Conservation (phyloP, 2,329 filamentous ascomycete species). For the Nothophaeocryptopus gaeumannii region DNA sequence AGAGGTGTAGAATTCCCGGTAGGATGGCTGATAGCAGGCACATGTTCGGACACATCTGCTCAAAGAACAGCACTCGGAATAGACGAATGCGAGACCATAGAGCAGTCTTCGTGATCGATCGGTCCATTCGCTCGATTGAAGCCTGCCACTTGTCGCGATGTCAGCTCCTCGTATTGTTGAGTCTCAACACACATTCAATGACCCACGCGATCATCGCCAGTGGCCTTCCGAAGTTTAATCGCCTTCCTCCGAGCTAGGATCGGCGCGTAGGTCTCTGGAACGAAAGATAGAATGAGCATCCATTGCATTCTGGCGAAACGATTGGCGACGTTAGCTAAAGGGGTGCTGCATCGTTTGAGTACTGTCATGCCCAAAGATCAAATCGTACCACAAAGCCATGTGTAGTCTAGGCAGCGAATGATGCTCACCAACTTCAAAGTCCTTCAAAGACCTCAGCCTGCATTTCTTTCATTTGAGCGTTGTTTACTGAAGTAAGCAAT, state of each 20-base stretch:
- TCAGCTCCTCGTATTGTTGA: constrained; percentile 78
- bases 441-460: too few species aligned
- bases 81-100: constrained; percentile 59
- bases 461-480: too few species aligned
- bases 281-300: constrained; percentile 63
- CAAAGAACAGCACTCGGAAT: constrained; percentile 70
- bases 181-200: constrained; percentile 66
- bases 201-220: constrained; percentile 62
- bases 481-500: too few species aligned
- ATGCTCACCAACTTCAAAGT: too few species aligned
- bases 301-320: constrained; percentile 56
- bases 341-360: too few species aligned
- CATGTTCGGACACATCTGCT: constrained; percentile 77
- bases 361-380: too few species aligned
- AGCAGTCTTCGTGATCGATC: constrained; percentile 59
- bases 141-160: constrained; percentile 70
- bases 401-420: too few species aligned
- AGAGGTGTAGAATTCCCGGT: constrained; percentile 84
- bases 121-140: constrained; percentile 69
- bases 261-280: constrained; percentile 78
- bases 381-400: too few species aligned
- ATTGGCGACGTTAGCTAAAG: too few species aligned
- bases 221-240: constrained; percentile 64
- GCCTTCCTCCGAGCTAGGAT: constrained; percentile 76
- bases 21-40: constrained; percentile 80